Evolutionary conservation across 495 filamentous ascomycete species (phyloP), one percentile per base, ranked within the genome.

Genomic region (Cryomyces antarcticus): DNA sequence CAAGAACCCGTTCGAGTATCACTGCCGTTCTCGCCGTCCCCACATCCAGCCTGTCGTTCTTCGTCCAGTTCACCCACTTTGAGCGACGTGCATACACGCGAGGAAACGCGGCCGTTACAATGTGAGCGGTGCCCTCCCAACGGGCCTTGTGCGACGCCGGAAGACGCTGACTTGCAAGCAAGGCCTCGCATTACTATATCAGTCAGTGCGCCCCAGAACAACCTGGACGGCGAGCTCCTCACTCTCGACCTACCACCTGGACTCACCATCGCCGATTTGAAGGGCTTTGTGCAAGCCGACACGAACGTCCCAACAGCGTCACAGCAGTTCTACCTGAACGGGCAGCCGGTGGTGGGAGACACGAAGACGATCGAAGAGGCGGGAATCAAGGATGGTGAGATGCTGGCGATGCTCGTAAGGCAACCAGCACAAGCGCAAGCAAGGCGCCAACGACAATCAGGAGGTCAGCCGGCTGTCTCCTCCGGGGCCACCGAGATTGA

Each of bases 281-380:
- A 93, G 61, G 80, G 73, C 53, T 79, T 83, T 55, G 78, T 97
- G 50, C 61, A 75, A 52, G 71, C 65, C 52, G 76, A 78, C 58
- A 73, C 72, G 33, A 52, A 55, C 49, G 66, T 78, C 51, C 69
- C 74, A 28, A 59, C 64, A 7, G 62, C 61, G 31, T 59, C 72
- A 24, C 78, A 81, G 47, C 73, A 80, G 52, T 71, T 95, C 52
- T 89, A 86, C 59, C 84, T 87, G 64, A 94, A 96, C 55, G 87
- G 86, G 45, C 73, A 75, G 37, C 73, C 89, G 24, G 75, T 97
- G 40, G 65, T 59, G 38, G 77, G 84, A 57, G 77, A 87, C 49
- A 58, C 69, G 28, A 80, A 80, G 57, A 93, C 84, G 5, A 69
- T 97, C 39, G 69, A 80, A 43, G 71, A 89, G 48, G 72, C 82